Conservation (phyloP, 192 early-diverging fungal species). For the Backusella sp. region DNA sequence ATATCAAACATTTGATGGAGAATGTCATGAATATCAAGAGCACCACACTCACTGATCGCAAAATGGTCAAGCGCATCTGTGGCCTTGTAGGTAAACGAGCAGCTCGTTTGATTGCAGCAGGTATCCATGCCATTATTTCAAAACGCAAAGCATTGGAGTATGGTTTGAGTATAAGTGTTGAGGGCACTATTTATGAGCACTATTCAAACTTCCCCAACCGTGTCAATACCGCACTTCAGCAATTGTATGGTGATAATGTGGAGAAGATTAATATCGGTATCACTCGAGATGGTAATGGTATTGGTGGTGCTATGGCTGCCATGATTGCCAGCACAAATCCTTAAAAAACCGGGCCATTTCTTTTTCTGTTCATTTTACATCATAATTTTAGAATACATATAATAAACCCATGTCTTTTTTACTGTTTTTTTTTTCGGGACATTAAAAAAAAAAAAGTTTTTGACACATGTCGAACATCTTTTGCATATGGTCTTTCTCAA, state of each 20-base stretch:
- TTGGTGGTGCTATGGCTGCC: slow-evolving; percentile 71
- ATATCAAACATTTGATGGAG: slow-evolving; percentile 71
- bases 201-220: slow-evolving; percentile 49
- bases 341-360: neutral
- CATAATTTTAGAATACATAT: neutral
- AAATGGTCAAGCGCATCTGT: slow-evolving; percentile 77
- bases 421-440: neutral
- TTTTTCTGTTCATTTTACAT: neutral
- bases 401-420: neutral
- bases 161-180: slow-evolving; percentile 42
- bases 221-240: slow-evolving; percentile 16
- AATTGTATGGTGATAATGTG: slow-evolving; percentile 28
- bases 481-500: no score
- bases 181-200: slow-evolving; percentile 64
- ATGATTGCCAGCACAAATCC: slow-evolving; percentile 33
- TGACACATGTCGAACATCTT: no score
- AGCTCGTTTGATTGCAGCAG: slow-evolving; percentile 76
- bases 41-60: slow-evolving; percentile 78
- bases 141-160: slow-evolving; percentile 31
- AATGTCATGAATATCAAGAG: slow-evolving; percentile 60
- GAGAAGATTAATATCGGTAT: slow-evolving; percentile 37
- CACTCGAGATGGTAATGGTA: slow-evolving; percentile 65
- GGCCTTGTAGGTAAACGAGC: slow-evolving; percentile 81
- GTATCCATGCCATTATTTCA: slow-evolving; percentile 64
- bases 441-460: neutral